Conservation (phyloP, 176 grass and related monocot genomes). For the Aegilops sharonensis region DNA sequence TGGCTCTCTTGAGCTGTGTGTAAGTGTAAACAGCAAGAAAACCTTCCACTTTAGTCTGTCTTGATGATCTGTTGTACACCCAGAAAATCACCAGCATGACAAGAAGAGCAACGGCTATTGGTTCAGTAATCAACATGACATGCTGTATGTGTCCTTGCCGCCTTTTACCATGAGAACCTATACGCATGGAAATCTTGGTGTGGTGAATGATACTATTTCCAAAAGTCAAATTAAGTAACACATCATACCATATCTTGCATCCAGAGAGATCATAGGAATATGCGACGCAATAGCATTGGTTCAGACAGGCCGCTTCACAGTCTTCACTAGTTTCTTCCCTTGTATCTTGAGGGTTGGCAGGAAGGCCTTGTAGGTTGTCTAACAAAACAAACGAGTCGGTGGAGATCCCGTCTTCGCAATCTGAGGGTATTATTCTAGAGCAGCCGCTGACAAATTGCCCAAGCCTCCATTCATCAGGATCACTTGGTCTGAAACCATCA, state of each 20-base stretch:
- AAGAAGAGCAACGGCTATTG: neutral
- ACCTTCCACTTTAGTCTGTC: constrained; percentile 9
- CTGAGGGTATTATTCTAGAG: neutral
- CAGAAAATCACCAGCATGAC: neutral
- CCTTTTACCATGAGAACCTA: constrained; percentile 26
- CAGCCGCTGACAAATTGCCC: constrained; percentile 29
- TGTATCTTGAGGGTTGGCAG: constrained; percentile 24
- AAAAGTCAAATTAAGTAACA: constrained; percentile 20
- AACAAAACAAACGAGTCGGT: constrained; percentile 17
- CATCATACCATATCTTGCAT: constrained; percentile 37
- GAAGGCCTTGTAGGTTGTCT: constrained; percentile 24
- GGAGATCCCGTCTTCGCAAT: neutral
- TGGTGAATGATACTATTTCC: neutral
- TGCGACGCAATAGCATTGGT: constrained; percentile 43
- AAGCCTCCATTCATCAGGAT: constrained; percentile 6
- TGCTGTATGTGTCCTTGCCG: neutral
- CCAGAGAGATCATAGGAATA: constrained; percentile 19
- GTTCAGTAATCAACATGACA: neutral
- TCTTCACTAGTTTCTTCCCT: constrained; percentile 16
- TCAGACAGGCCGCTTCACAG: constrained; percentile 26
- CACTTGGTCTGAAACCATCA: constrained; percentile 30
- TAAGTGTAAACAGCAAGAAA: constrained; percentile 30
- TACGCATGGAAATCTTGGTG: constrained; percentile 11
- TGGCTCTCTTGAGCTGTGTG: constrained; percentile 9
- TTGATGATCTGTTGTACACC: neutral